Evolutionary conservation across 2,329 filamentous ascomycete species (phyloP).

Genomic region (Dactylonectria macrodidyma): DNA sequence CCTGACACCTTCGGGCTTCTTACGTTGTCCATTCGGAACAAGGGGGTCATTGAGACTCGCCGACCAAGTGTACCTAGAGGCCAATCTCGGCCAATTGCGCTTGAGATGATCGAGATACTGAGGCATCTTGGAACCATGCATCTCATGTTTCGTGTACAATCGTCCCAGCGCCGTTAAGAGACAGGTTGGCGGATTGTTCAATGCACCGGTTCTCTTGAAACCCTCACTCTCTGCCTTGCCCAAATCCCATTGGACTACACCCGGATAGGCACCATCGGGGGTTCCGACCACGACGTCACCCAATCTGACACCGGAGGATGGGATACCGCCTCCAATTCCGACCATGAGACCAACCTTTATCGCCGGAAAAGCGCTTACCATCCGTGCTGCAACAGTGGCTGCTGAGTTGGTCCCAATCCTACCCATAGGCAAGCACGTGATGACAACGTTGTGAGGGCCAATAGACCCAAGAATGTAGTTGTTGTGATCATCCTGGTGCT

Average conservation of each 20-base stretch:
- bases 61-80: slow-evolving; percentile 6
- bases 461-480: slow-evolving; percentile 13
- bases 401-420: neutral
- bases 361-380: neutral
- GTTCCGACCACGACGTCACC: neutral
- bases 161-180: neutral
- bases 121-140: slow-evolving; percentile 13
- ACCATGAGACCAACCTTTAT: neutral
- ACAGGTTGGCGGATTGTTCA: slow-evolving; percentile 7
- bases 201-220: slow-evolving; percentile 20
- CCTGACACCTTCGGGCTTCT: neutral
- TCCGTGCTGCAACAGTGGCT: neutral
- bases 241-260: neutral
- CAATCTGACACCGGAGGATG: neutral
- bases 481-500: slow-evolving; percentile 9
- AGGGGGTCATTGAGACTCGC: neutral
- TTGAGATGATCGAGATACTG: slow-evolving; percentile 12
- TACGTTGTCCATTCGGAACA: neutral
- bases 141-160: neutral
- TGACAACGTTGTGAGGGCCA: neutral
- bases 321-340: neutral
- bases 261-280: neutral
- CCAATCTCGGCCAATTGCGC: slow-evolving; percentile 20
- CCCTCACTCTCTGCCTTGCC: neutral
- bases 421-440: neutral